These are phyloP conservation scores for Hebeloma cylindrosporum DNA, from an alignment of 768 basidiomycete genomes.

Conservation along the genomic window DNA sequence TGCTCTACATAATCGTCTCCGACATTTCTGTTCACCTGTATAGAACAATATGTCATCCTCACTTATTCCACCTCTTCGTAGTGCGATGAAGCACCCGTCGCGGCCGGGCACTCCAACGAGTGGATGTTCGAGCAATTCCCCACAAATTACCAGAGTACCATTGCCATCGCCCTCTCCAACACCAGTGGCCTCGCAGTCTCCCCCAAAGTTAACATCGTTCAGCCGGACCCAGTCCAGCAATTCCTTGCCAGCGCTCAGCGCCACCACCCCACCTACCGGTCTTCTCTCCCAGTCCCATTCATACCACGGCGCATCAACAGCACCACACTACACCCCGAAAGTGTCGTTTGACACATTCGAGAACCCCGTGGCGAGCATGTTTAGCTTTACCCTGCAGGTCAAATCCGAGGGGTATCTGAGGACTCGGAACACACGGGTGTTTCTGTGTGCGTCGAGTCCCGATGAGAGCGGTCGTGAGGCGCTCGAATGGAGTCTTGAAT, in stretches of 20 bases:
- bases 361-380: constrained; percentile 78
- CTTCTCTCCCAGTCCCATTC: neutral
- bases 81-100: constrained; percentile 29
- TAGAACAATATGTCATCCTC: neutral
- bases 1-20: neutral
- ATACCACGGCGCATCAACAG: constrained; percentile 1
- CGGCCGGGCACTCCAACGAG: constrained; percentile 23
- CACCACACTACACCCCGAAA: constrained; percentile 52
- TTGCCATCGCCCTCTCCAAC: constrained; percentile 12
- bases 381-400: constrained; percentile 83
- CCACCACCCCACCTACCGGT: neutral
- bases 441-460: constrained; percentile 83
- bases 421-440: constrained; percentile 77
- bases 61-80: constrained; percentile 17
- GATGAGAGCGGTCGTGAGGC: constrained; percentile 90
- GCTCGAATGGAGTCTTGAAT: constrained; percentile 89
- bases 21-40: neutral
- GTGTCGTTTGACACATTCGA: constrained; percentile 90
- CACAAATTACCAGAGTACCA: constrained; percentile 12
- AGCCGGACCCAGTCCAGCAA: constrained; percentile 14
- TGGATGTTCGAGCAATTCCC: constrained; percentile 12
- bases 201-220: constrained; percentile 5
- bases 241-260: neutral
- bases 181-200: neutral
- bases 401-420: constrained; percentile 82